These are phyloP conservation scores for Kitagawia praeruptora DNA, from an alignment of 129 eudicot genomes.

Conservation along the genomic window DNA sequence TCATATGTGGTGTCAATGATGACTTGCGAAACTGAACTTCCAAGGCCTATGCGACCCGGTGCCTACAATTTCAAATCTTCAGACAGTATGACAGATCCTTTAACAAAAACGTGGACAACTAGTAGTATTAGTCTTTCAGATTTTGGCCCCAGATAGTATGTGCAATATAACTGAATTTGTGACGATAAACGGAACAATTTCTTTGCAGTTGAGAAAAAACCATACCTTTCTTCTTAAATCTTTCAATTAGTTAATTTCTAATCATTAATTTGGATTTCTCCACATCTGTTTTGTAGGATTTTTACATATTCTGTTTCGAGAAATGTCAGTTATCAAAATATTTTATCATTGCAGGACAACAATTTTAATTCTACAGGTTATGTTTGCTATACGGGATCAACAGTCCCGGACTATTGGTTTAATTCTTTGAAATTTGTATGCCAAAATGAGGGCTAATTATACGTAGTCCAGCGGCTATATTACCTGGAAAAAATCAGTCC, in stretches of 20 bases:
- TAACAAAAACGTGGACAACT: not conserved
- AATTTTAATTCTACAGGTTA: too few species aligned
- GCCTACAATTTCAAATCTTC: not conserved
- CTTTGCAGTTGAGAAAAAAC: not conserved
- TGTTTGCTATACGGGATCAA: too few species aligned
- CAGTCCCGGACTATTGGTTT: too few species aligned
- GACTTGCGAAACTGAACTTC: slow-evolving; percentile 15
- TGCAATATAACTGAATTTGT: not conserved
- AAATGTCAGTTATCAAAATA: not conserved
- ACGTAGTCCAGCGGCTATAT: too few species aligned
- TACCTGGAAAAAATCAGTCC: too few species aligned
- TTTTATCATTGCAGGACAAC: not conserved
- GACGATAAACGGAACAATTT: not conserved
- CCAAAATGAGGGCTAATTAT: too few species aligned
- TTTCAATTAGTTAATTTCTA: not conserved
- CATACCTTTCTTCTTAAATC: not conserved
- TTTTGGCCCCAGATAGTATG: slow-evolving; percentile 1
- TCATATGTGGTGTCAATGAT: slow-evolving; percentile 26
- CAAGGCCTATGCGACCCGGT: slow-evolving; percentile 30
- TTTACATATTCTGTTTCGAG: not conserved
- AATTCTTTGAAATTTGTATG: too few species aligned
- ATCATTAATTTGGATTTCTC: not conserved
- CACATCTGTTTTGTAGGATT: not conserved
- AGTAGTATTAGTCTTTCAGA: not conserved
- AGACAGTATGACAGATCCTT: not conserved